A percentile compares a stretch with the other conserved stretches of the same genome.
phyloP scores from a whole-genome alignment of 352 stramenopile species.

The Globisporangium uncinulatum region DNA sequence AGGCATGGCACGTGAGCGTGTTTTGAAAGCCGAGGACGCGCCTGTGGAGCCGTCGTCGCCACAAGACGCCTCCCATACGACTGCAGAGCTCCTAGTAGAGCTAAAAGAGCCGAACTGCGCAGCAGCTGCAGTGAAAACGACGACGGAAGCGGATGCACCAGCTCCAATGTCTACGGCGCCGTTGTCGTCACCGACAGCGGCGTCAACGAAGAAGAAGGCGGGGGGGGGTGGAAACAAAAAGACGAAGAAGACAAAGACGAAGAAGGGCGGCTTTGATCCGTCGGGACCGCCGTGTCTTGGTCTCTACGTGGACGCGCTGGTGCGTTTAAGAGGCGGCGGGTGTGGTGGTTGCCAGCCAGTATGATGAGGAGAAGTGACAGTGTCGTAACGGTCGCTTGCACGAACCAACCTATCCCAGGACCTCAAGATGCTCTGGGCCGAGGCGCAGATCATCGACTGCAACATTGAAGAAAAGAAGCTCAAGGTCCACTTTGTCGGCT shows the following conservation, averaged over 20 bases:
- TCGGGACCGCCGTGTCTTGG: conserved; percentile 30
- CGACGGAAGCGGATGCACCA: conserved; percentile 9
- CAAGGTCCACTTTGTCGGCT: conserved; percentile 71
- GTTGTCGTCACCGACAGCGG: not conserved
- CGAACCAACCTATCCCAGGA: conserved; percentile 26
- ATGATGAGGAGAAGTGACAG: not conserved
- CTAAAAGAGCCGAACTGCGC: no score
- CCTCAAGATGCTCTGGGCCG: conserved; percentile 64
- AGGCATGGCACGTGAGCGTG: not conserved
- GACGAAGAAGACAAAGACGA: conserved; percentile 15
- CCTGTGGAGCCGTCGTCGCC: not conserved
- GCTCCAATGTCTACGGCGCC: conserved; percentile 24
- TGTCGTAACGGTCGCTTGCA: not conserved
- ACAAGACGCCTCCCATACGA: not conserved
- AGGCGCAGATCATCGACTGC: conserved; percentile 65
- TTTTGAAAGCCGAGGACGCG: not conserved
- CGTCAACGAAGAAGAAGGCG: conserved; percentile 20
- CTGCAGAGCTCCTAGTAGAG: not conserved
- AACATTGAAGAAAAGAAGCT: conserved; percentile 54
- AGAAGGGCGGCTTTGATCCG: not conserved
- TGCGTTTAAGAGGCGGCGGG: no score
- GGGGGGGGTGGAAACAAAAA: conserved; percentile 12
- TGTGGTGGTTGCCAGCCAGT: no score
- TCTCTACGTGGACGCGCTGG: conserved; percentile 64
- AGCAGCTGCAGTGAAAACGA: not conserved